Conservation (phyloP, 495 filamentous ascomycete genomes). For the Aspergillus funiculosus region DNA sequence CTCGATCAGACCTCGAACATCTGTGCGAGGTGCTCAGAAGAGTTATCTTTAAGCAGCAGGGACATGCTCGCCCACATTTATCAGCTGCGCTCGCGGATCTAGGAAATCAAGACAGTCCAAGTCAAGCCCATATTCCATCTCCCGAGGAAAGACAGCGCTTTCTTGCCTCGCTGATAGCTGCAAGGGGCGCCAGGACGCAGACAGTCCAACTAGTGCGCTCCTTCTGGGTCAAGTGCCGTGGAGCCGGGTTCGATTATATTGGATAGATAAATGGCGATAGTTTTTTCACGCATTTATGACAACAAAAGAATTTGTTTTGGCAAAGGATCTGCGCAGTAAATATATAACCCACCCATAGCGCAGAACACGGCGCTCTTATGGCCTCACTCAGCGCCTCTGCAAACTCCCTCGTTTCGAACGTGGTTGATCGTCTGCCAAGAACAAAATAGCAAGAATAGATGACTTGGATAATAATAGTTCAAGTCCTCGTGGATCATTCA, state of each 20-base stretch:
- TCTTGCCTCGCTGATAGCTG: constrained; percentile 40
- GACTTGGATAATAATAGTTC: constrained; percentile 1
- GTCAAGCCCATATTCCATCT: constrained; percentile 20
- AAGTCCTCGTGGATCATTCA: too few relatives aligned
- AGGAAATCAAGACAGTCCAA: constrained; percentile 43
- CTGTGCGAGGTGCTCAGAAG: constrained; percentile 74
- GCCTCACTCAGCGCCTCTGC: too few relatives aligned
- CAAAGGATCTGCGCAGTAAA: background rate
- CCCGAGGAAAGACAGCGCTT: constrained; percentile 34
- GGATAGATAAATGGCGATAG: constrained; percentile 18
- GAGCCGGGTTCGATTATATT: constrained; percentile 60
- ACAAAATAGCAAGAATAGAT: background rate
- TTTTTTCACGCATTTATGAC: background rate
- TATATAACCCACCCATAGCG: background rate
- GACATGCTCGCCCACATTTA: constrained; percentile 60
- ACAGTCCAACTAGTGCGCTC: constrained; percentile 58
- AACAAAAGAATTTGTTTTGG: background rate
- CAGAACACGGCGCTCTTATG: too few relatives aligned
- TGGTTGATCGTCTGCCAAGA: too few relatives aligned
- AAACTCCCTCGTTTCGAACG: background rate
- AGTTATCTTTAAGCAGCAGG: constrained; percentile 59
- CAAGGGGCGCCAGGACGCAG: constrained; percentile 49
- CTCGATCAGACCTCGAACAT: constrained; percentile 70
- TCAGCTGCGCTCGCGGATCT: constrained; percentile 51
- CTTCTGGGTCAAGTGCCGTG: constrained; percentile 67